Percentiles rank a stretch among this genome's conserved stretches.
Conservation (phyloP, 2,329 filamentous ascomycete genomes). For the Fusarium sp. region DNA sequence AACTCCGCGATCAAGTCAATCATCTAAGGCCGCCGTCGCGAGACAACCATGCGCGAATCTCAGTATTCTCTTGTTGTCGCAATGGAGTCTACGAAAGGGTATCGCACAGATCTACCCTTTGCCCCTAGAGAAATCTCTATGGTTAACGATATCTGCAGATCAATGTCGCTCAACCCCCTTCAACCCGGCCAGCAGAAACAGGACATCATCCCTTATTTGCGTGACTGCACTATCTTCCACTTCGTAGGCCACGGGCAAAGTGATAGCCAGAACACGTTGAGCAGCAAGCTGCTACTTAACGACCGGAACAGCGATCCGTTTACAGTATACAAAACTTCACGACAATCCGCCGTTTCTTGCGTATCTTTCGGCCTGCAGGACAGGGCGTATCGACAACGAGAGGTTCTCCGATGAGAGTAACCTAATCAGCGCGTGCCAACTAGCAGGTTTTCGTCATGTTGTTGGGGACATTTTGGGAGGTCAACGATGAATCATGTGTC, state of each 20-base stretch:
- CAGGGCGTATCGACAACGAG: not conserved
- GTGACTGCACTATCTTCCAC: not conserved
- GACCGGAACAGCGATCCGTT: not conserved
- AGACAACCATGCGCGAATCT: not conserved
- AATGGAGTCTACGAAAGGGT: not conserved
- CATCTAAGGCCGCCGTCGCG: not conserved
- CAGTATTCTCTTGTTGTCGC: not conserved
- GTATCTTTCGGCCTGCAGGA: not conserved
- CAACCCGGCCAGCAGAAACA: not conserved
- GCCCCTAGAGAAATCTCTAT: not conserved
- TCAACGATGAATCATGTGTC: not conserved
- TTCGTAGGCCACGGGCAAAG: constrained; percentile 2
- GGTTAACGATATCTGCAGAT: not conserved
- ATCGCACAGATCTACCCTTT: not conserved
- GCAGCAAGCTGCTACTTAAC: not conserved
- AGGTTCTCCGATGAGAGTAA: constrained; percentile 3
- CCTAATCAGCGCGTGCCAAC: constrained; percentile 3
- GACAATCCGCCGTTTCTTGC: not conserved
- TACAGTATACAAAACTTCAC: not conserved
- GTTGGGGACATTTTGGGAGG: constrained; percentile 7
- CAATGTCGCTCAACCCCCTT: not conserved
- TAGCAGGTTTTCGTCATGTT: not conserved
- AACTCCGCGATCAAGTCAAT: not conserved
- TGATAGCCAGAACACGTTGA: not conserved
- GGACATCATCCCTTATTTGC: not conserved